phyloP scores from a whole-genome alignment of 2,329 filamentous ascomycete genomes.

The Xylaria multiplex region DNA sequence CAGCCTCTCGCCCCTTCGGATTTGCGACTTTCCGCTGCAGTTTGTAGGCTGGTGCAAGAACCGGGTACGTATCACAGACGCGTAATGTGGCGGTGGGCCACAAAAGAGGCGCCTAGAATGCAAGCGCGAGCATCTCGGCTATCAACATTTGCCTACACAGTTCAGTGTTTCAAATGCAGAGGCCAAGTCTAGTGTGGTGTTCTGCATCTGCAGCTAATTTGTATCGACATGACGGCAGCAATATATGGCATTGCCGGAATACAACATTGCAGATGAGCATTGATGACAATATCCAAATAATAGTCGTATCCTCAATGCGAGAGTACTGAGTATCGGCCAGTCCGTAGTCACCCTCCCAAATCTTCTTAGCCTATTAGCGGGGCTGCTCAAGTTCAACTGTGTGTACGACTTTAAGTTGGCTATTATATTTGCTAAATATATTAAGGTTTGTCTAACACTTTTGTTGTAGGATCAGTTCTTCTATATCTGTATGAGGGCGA shows the following conservation, averaged over 20 bases:
- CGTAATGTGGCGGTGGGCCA: conserved; percentile 10
- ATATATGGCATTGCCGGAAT: conserved; percentile 15
- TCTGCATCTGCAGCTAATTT: conserved; percentile 6
- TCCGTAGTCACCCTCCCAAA: conserved; percentile 4
- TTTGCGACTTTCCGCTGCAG: neutral
- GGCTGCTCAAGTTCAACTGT: conserved; percentile 18
- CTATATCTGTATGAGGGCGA: neutral
- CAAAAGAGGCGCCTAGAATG: neutral
- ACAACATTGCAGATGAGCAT: conserved; percentile 13
- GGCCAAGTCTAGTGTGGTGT: conserved; percentile 10
- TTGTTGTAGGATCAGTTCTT: neutral
- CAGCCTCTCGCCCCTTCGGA: neutral
- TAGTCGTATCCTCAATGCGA: too few relatives aligned
- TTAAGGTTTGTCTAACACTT: conserved; percentile 8
- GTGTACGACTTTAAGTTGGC: conserved; percentile 10
- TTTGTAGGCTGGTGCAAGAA: neutral
- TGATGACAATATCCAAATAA: neutral
- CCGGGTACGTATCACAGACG: conserved; percentile 1
- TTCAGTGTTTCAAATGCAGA: conserved; percentile 25
- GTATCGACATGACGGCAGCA: conserved; percentile 13
- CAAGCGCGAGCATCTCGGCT: neutral
- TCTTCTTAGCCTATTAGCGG: conserved; percentile 29
- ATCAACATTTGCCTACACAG: conserved; percentile 19
- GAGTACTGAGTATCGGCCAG: neutral
- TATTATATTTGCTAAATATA: conserved; percentile 5